Evolutionary conservation across 768 basidiomycete genomes (phyloP).

Genomic region (Phallus indusiatus): DNA sequence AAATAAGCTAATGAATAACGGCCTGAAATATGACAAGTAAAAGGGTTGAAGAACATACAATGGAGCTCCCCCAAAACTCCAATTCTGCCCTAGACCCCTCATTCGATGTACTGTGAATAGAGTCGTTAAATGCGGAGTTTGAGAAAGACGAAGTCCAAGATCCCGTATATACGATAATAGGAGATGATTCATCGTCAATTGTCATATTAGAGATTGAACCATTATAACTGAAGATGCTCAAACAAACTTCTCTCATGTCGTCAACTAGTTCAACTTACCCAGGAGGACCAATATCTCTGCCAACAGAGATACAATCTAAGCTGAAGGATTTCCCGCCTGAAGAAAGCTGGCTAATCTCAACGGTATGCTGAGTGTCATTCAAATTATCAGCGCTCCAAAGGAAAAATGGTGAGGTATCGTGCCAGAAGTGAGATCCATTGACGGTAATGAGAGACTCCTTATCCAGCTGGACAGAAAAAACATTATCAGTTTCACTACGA

Average conservation of each 20-base stretch:
- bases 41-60: not conserved
- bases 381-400: too few species aligned
- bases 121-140: not conserved
- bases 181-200: not conserved
- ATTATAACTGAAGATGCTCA: not conserved
- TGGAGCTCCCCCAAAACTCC: not conserved
- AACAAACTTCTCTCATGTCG: not conserved
- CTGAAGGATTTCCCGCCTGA: not conserved
- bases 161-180: not conserved
- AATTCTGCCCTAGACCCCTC: not conserved
- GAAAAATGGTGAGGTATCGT: too few species aligned
- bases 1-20: too few species aligned
- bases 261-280: not conserved
- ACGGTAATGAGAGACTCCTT: not conserved
- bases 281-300: not conserved
- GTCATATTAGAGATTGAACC: not conserved
- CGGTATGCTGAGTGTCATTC: not conserved
- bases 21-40: not conserved
- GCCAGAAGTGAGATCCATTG: not conserved
- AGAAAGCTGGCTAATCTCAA: not conserved
- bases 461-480: not conserved
- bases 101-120: not conserved
- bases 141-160: not conserved
- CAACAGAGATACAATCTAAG: not conserved
- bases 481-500: too few species aligned